Evolutionary conservation across 2,329 filamentous ascomycete species (phyloP).

Genomic region (Hypocreales sp.): DNA sequence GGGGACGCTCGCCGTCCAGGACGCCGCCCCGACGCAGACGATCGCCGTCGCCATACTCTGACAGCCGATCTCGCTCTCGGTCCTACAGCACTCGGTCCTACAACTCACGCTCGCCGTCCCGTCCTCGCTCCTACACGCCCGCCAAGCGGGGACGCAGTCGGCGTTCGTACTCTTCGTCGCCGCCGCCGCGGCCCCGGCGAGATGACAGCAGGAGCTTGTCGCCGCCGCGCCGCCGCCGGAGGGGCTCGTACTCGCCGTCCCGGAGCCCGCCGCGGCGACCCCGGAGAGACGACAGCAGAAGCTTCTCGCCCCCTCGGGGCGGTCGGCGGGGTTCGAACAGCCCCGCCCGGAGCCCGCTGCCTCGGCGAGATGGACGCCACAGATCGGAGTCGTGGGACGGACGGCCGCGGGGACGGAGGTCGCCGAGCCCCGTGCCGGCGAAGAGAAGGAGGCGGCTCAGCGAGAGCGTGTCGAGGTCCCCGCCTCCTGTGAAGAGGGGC

Average conservation of each 20-base stretch:
- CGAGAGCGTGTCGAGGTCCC: constrained; percentile 12
- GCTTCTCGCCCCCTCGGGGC: neutral
- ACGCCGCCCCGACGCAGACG: constrained; percentile 1
- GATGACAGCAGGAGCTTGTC: neutral
- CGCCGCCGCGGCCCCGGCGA: constrained; percentile 1
- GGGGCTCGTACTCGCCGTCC: too few species aligned
- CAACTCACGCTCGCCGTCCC: constrained; percentile 2
- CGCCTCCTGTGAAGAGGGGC: constrained; percentile 15
- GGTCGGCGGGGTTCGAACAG: too few species aligned
- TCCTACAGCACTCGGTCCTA: too few species aligned
- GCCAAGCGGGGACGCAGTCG: neutral
- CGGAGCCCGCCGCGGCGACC: neutral
- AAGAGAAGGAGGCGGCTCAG: neutral
- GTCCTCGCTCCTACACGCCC: neutral
- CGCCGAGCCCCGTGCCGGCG: neutral
- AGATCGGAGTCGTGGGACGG: neutral
- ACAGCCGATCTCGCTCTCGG: constrained; percentile 2
- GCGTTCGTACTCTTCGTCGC: constrained; percentile 3
- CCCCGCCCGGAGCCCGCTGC: constrained; percentile 9
- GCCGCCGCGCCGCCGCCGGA: too few species aligned
- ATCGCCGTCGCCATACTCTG: constrained; percentile 2
- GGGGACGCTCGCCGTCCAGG: constrained; percentile 4
- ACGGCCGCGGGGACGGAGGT: neutral
- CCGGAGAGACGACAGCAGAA: neutral
- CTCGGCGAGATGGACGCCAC: constrained; percentile 1